Evolutionary conservation across 192 early-diverging fungal genomes (phyloP), one percentile per base, ranked within the genome.

Genomic region (Coemansia sp.): DNA sequence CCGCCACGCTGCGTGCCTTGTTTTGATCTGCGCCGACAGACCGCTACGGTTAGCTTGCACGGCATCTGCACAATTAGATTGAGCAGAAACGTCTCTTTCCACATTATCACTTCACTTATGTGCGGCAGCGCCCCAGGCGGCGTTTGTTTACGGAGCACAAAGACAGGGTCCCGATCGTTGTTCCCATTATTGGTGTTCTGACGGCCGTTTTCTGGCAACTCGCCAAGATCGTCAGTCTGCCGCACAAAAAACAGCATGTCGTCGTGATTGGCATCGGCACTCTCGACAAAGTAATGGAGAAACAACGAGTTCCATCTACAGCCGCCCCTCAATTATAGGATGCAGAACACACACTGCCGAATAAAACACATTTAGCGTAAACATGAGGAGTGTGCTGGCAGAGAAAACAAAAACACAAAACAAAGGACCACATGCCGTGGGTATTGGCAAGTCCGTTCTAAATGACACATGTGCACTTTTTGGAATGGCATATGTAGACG

Each of bases 41-140:
- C 89, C 1, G 95, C 89, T 19, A 95, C 94, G 0, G 95, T 95
- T 61, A 96, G 82, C 64, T 92, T 92, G 85, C 95, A 96, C 10
- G 92, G 92, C 72, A 93, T 85, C 84, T 96, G 94, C 43, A 93
- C 88, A 66, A 96, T 95, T 18, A 96, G 86, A 61, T 96, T 96
- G 56, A 96, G 84, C 64, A 94, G 89, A 67, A 96, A 94, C 5
- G 95, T 94, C 73, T 94, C 91, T 68, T 93, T 93, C 94, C 94
- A 96, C 73, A 92, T 87, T 12, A 96, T 86, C 26, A 89, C 70
- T 48, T 91, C 88, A 59, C 87, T 85, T 56, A 94, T 79, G 13
- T 74, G 72, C 48, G 92, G 92, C 84, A 91, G 65, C 21, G 65
- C 79, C 40, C 75, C 76, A 6, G 89, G 85, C 21, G 80, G 77